A percentile compares a stretch with the other conserved stretches of the same genome.
Conservation (phyloP, 2,329 filamentous ascomycete species). For the Neonectria hederae region DNA sequence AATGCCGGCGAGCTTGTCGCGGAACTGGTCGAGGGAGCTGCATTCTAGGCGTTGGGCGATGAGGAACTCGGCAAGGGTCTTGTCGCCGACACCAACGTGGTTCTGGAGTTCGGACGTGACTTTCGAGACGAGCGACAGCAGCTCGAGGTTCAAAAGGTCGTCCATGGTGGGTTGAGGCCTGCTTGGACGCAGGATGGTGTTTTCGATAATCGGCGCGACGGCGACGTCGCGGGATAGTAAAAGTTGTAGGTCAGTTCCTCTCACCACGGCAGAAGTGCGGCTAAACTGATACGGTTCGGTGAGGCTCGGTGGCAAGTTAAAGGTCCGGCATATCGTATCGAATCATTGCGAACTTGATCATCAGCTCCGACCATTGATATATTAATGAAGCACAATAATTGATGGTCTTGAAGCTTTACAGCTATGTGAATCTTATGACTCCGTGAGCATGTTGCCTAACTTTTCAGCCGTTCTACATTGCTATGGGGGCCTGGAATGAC, state of each 20-base stretch:
- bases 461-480: neutral
- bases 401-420: too few relatives aligned
- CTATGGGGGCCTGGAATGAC: too few relatives aligned
- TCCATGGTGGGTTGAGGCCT: conserved; percentile 70
- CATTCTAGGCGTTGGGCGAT: conserved; percentile 88
- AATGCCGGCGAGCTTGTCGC: conserved; percentile 76
- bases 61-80: conserved; percentile 95
- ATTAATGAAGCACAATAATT: too few relatives aligned
- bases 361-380: too few relatives aligned
- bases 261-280: conserved; percentile 30
- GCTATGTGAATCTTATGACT: too few relatives aligned
- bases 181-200: conserved; percentile 29
- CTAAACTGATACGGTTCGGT: conserved; percentile 12
- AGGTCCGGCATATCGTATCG: too few relatives aligned
- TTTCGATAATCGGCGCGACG: conserved; percentile 15
- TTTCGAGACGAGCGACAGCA: conserved; percentile 92
- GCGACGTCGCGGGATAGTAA: conserved; percentile 15
- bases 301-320: neutral
- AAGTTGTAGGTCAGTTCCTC: conserved; percentile 20
- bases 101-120: conserved; percentile 95
- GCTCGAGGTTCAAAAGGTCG: conserved; percentile 89
- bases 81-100: conserved; percentile 90
- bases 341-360: too few relatives aligned
- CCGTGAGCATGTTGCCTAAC: neutral
- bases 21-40: conserved; percentile 76